Conservation (phyloP, 345 rosid genomes). For the Salix dunnii region DNA sequence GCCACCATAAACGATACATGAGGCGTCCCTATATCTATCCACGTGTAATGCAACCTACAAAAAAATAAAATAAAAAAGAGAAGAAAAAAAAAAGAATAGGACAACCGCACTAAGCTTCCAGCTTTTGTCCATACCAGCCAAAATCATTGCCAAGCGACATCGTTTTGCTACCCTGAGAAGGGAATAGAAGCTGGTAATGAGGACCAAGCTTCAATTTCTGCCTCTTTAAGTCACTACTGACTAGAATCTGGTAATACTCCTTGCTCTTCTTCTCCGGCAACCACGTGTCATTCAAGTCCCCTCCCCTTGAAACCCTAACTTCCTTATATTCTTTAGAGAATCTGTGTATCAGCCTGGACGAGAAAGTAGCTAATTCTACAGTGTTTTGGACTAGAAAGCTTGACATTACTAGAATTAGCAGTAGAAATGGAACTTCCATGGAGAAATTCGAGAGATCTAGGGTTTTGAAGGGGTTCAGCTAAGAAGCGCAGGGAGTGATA, state of each 20-base stretch:
- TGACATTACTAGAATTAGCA: constrained; percentile 11
- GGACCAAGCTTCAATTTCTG: constrained; percentile 76
- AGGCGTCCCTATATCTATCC: constrained; percentile 84
- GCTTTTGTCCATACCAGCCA: constrained; percentile 49
- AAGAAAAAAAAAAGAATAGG: neutral
- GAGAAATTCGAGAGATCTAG: too few relatives aligned
- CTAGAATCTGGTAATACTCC: constrained; percentile 55
- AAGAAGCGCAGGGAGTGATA: too few relatives aligned
- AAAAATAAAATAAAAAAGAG: neutral
- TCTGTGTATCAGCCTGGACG: constrained; percentile 67
- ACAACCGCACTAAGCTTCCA: neutral
- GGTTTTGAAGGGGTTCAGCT: too few relatives aligned
- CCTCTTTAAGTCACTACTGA: constrained; percentile 49
- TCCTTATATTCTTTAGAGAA: constrained; percentile 69
- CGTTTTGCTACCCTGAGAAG: constrained; percentile 76
- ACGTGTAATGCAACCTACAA: constrained; percentile 69
- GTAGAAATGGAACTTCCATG: neutral
- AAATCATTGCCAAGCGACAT: constrained; percentile 64
- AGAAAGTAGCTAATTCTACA: constrained; percentile 22
- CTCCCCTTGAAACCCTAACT: constrained; percentile 27
- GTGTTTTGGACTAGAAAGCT: neutral
- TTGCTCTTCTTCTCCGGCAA: constrained; percentile 59
- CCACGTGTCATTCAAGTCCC: constrained; percentile 9
- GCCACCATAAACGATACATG: constrained; percentile 80
- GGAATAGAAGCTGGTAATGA: constrained; percentile 50